Conservation (phyloP, 768 basidiomycete genomes). For the Trametes gibbosa region DNA sequence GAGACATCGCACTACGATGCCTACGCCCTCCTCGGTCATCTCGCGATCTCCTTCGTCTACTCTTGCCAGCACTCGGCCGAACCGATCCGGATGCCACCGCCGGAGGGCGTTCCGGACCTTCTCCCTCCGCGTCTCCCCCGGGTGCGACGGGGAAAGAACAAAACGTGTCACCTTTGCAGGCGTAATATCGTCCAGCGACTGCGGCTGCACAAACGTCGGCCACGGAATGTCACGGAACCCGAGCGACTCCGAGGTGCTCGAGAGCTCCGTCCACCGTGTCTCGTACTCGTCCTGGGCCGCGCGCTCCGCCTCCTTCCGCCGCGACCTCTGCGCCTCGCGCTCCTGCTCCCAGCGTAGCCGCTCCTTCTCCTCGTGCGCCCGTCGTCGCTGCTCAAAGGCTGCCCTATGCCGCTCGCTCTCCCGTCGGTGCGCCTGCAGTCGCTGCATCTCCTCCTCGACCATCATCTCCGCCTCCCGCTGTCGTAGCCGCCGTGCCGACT, state of each 20-base stretch:
- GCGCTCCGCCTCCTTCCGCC: constrained; percentile 42
- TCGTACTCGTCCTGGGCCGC: constrained; percentile 69
- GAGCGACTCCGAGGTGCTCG: constrained; percentile 42
- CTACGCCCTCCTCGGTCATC: constrained; percentile 59
- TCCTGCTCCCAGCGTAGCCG: constrained; percentile 36
- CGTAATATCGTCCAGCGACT: constrained; percentile 47
- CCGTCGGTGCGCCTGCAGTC: constrained; percentile 20
- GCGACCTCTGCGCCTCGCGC: constrained; percentile 42
- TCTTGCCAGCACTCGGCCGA: constrained; percentile 52
- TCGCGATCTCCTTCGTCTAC: constrained; percentile 51
- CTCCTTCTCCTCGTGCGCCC: constrained; percentile 38
- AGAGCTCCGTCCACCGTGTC: constrained; percentile 55
- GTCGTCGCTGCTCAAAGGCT: constrained; percentile 40
- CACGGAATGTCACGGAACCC: constrained; percentile 68
- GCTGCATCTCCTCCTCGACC: constrained; percentile 25
- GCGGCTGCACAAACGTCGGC: constrained; percentile 53
- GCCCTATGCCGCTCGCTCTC: constrained; percentile 24
- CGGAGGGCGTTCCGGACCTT: constrained; percentile 64
- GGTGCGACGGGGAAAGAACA: constrained; percentile 65
- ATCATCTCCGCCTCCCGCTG: constrained; percentile 20
- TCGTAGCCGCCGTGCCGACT: constrained; percentile 4
- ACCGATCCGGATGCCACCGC: constrained; percentile 82
- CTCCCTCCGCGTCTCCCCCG: constrained; percentile 59
- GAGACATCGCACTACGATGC: constrained; percentile 61
- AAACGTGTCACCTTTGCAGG: constrained; percentile 55